Percentiles rank a stretch among this genome's conserved stretches.
phyloP scores from a whole-genome alignment of 2,329 filamentous ascomycete genomes.

The Penicillium sp. region DNA sequence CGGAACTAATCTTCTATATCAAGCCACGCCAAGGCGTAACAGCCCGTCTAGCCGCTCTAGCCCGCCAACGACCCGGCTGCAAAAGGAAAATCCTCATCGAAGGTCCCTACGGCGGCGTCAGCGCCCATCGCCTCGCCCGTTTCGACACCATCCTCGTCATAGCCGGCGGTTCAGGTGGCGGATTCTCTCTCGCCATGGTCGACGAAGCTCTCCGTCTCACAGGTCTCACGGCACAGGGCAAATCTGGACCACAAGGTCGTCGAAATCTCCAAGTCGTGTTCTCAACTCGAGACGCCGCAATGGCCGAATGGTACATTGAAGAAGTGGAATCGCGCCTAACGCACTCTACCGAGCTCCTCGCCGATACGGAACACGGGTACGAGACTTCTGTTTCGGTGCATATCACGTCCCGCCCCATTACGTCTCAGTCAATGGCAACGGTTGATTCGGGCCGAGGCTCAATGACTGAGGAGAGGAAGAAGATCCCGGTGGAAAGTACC shows the following conservation, averaged over 20 bases:
- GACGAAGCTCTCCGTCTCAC: constrained; percentile 43
- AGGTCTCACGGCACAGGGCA: background rate
- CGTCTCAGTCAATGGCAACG: constrained; percentile 9
- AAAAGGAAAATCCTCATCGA: constrained; percentile 56
- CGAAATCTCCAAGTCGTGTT: constrained; percentile 27
- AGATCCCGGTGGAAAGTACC: constrained; percentile 18
- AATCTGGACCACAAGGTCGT: constrained; percentile 5
- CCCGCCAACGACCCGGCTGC: constrained; percentile 40
- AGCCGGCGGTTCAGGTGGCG: constrained; percentile 61
- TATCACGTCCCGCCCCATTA: constrained; percentile 18
- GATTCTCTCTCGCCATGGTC: constrained; percentile 57
- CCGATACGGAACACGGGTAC: constrained; percentile 13
- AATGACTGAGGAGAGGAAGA: constrained; percentile 10
- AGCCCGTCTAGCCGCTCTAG: constrained; percentile 46
- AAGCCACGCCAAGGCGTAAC: constrained; percentile 56
- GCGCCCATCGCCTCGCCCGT: constrained; percentile 42
- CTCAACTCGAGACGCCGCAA: constrained; percentile 23
- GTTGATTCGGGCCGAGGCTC: constrained; percentile 4
- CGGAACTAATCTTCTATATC: constrained; percentile 58
- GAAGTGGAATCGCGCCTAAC: constrained; percentile 27
- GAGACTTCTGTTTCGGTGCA: constrained; percentile 30
- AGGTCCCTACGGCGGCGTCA: constrained; percentile 60
- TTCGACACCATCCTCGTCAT: constrained; percentile 55
- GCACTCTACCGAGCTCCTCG: constrained; percentile 18
- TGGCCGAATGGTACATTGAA: constrained; percentile 29